Percentiles rank a stretch among this genome's conserved stretches.
Conservation (phyloP, 78 protist genomes). For the Thecamonas trahens region DNA sequence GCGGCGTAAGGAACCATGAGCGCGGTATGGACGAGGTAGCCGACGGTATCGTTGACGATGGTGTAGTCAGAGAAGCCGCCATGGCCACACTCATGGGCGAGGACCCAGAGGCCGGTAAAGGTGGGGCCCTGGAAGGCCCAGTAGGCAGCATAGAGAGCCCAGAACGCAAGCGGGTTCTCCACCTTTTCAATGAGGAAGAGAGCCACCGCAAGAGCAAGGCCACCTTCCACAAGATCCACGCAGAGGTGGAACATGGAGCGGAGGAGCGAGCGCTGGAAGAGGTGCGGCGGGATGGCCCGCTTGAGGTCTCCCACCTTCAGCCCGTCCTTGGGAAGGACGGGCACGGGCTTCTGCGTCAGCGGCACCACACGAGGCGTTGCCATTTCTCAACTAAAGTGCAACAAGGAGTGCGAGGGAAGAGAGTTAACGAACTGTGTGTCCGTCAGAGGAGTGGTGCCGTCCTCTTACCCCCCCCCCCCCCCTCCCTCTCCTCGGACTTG, state of each 20-base stretch:
- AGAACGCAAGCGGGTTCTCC: background rate
- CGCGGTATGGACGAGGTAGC: constrained; percentile 55
- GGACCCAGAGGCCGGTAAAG: constrained; percentile 67
- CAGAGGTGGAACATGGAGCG: constrained; percentile 22
- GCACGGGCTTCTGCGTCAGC: no score
- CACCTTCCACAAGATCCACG: constrained; percentile 4
- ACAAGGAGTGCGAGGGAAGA: no score
- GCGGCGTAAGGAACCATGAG: constrained; percentile 68
- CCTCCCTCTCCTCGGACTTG: no score
- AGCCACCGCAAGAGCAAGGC: no score
- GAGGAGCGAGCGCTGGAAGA: constrained; percentile 36
- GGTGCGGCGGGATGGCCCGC: constrained; percentile 37
- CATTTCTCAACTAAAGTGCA: no score
- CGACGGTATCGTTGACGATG: constrained; percentile 56
- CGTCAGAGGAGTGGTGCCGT: no score
- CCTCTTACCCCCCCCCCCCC: no score
- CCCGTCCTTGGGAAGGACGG: no score
- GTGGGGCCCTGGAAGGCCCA: background rate
- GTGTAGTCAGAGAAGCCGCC: constrained; percentile 44
- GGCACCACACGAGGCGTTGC: no score
- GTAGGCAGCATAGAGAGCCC: background rate
- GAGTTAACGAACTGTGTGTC: no score
- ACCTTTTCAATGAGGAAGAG: background rate
- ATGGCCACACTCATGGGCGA: constrained; percentile 87
- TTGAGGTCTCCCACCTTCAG: background rate